These are phyloP conservation scores for Hirschioporus abietinus DNA, from an alignment of 768 basidiomycete genomes.

Conservation along the genomic window DNA sequence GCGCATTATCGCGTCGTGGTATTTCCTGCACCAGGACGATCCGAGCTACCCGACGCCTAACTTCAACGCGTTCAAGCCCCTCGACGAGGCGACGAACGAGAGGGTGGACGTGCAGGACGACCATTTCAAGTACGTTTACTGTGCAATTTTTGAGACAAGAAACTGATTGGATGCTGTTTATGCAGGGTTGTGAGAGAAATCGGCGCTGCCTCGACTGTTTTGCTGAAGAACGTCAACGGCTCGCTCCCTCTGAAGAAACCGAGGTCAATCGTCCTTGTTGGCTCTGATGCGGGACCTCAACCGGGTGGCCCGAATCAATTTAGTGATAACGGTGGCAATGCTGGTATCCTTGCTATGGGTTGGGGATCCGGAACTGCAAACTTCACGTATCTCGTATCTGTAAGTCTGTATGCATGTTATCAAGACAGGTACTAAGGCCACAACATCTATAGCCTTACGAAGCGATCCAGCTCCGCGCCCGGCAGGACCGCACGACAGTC, in stretches of 20 bases:
- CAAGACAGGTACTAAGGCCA: constrained; percentile 1
- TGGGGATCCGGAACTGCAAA: constrained; percentile 87
- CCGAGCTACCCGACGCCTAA: constrained; percentile 57
- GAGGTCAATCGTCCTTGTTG: constrained; percentile 54
- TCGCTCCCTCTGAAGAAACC: constrained; percentile 57
- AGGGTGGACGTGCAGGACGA: constrained; percentile 66
- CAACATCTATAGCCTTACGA: constrained; percentile 53
- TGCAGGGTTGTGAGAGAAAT: constrained; percentile 56
- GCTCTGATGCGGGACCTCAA: constrained; percentile 55
- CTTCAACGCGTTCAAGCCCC: constrained; percentile 61
- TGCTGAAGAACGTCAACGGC: constrained; percentile 64
- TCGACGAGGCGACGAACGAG: constrained; percentile 48
- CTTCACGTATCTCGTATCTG: constrained; percentile 75
- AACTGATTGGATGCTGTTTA: neutral
- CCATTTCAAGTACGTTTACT: constrained; percentile 37
- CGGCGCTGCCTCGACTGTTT: constrained; percentile 65
- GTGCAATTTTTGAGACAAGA: neutral
- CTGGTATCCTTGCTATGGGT: constrained; percentile 81
- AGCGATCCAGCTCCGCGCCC: constrained; percentile 71
- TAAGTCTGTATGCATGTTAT: constrained; percentile 25
- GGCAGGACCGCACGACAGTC: constrained; percentile 57
- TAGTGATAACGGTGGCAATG: constrained; percentile 52
- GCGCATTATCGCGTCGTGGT: constrained; percentile 45
- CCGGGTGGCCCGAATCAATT: constrained; percentile 67
- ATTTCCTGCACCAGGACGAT: constrained; percentile 59